Evolutionary conservation across 139 green algal genomes (phyloP).

Genomic region (Zygnema cylindricum): DNA sequence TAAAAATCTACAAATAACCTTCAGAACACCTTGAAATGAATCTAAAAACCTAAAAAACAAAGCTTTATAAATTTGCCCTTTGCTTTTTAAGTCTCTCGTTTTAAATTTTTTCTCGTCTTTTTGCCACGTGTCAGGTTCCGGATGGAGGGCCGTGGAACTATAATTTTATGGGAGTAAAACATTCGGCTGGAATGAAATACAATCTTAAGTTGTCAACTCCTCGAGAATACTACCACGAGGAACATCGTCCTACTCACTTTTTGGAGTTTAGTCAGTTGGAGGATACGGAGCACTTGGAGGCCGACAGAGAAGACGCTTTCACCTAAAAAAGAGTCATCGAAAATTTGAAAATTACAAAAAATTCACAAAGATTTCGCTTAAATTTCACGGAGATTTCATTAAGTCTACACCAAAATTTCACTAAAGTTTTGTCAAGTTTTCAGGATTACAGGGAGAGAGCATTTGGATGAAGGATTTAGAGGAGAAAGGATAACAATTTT

Average conservation of each 20-base stretch:
- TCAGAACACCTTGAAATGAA: too few species aligned
- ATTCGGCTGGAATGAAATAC: constrained; percentile 81
- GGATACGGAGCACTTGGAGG: constrained; percentile 77
- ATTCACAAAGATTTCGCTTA: neutral
- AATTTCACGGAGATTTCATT: too few species aligned
- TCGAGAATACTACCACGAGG: constrained; percentile 92
- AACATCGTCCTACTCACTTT: constrained; percentile 92
- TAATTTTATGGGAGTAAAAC: constrained; percentile 94
- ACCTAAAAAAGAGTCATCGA: neutral
- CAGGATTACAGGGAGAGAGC: neutral
- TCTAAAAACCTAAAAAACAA: too few species aligned
- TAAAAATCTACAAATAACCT: too few species aligned
- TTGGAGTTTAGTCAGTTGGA: constrained; percentile 95
- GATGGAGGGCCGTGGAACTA: constrained; percentile 91
- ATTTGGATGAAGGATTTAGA: neutral
- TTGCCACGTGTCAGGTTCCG: constrained; percentile 55
- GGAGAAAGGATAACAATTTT: neutral
- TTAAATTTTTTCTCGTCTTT: constrained; percentile 26
- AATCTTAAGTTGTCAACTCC: constrained; percentile 88
- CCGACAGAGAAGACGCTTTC: constrained; percentile 92
- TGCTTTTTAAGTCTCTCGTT: too few species aligned
- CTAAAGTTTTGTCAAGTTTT: neutral
- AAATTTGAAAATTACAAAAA: neutral
- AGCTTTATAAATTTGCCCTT: too few species aligned
- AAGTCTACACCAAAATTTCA: too few species aligned